These are phyloP conservation scores for Capsicum pubescens DNA, from an alignment of 257 asterid genomes.

Conservation along the genomic window DNA sequence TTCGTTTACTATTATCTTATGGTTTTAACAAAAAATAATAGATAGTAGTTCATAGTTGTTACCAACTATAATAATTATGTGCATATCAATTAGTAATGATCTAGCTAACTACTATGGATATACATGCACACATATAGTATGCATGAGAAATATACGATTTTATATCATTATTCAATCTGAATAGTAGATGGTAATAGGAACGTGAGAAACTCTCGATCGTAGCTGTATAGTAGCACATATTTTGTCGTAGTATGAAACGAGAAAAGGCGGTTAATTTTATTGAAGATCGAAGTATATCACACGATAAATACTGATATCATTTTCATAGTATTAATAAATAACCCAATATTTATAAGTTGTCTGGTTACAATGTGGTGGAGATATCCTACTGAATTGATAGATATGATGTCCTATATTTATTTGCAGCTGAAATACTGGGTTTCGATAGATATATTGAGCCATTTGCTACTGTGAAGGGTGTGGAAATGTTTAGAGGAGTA, in stretches of 20 bases:
- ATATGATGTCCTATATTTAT: background rate
- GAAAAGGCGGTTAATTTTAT: background rate
- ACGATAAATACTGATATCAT: background rate
- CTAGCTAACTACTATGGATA: background rate
- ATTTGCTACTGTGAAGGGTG: constrained; percentile 33
- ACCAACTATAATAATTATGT: background rate
- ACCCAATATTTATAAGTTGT: too few relatives aligned
- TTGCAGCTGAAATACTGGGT: constrained; percentile 44
- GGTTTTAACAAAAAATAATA: background rate
- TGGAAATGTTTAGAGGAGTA: constrained; percentile 39
- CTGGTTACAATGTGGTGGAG: background rate
- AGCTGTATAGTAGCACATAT: background rate
- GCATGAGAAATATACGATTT: background rate
- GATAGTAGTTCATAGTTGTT: background rate
- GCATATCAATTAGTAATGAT: background rate
- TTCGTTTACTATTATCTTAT: background rate
- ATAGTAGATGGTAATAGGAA: background rate
- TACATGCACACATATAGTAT: background rate
- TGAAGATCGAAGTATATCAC: background rate
- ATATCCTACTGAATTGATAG: background rate
- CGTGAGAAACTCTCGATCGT: background rate
- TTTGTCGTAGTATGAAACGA: background rate
- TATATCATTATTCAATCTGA: background rate
- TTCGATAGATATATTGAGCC: constrained; percentile 40
- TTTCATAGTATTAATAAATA: background rate